A percentile compares a stretch with the other conserved stretches of the same genome.
These are phyloP conservation scores for Populus simonii DNA, from an alignment of 345 rosid species.

Conservation along the genomic window DNA sequence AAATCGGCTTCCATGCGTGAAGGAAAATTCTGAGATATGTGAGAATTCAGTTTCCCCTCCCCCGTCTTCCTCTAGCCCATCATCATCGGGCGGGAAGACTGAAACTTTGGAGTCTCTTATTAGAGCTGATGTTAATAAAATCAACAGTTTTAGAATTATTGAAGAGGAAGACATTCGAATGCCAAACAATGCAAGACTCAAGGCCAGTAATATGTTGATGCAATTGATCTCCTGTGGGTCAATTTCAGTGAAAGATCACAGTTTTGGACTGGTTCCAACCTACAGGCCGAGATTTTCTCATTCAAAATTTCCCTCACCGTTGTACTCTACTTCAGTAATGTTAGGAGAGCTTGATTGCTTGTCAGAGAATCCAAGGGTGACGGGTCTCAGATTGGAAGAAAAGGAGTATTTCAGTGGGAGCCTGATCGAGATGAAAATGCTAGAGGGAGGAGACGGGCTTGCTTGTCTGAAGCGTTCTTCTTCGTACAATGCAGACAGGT, in stretches of 20 bases:
- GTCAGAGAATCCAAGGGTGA: conserved; percentile 72
- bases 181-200: conserved; percentile 58
- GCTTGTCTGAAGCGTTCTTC: conserved; percentile 81
- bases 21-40: conserved; percentile 46
- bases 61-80: conserved; percentile 59
- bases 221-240: conserved; percentile 97
- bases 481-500: conserved; percentile 96
- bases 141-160: conserved; percentile 86
- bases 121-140: conserved; percentile 79
- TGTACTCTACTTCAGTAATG: conserved; percentile 66
- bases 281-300: conserved; percentile 70
- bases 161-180: conserved; percentile 75
- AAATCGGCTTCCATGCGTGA: conserved; percentile 35
- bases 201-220: conserved; percentile 75
- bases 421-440: conserved; percentile 69
- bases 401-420: conserved; percentile 95
- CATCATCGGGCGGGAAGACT: conserved; percentile 65
- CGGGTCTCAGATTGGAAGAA: conserved; percentile 69
- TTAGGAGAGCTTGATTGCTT: conserved; percentile 79
- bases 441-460: conserved; percentile 46
- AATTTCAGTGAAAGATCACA: conserved; percentile 86
- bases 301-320: conserved; percentile 65
- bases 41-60: conserved; percentile 69
- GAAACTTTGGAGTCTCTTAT: conserved; percentile 90
- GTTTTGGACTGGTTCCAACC: conserved; percentile 77